Conservation (phyloP, 805 yeast genomes). For the Candida railenensis region DNA sequence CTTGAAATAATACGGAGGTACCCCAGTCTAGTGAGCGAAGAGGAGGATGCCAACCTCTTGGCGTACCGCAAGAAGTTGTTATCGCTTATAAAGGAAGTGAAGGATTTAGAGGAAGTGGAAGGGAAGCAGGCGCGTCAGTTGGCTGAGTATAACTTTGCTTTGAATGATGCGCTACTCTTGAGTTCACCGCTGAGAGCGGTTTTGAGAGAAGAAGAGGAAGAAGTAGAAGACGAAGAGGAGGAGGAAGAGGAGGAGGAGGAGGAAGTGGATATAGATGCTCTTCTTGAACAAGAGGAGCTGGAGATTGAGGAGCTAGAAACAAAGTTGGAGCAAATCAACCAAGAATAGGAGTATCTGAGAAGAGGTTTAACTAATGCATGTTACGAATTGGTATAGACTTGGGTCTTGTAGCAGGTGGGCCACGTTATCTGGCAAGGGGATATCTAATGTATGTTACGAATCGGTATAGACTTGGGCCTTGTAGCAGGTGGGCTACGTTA, state of each 20-base stretch:
- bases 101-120: conserved; percentile 41
- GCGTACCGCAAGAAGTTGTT: conserved; percentile 39
- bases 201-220: conserved; percentile 10
- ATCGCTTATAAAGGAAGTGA: conserved; percentile 35
- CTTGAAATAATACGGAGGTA: conserved; percentile 29
- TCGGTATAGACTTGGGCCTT: too few species aligned
- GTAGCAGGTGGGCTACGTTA: too few species aligned
- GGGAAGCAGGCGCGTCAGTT: conserved; percentile 45
- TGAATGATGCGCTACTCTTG: conserved; percentile 24
- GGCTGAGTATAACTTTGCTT: conserved; percentile 29
- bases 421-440: too few species aligned
- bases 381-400: too few species aligned
- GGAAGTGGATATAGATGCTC: conserved; percentile 40
- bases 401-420: too few species aligned
- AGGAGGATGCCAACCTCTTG: conserved; percentile 12
- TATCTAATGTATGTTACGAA: too few species aligned
- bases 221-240: conserved; percentile 30
- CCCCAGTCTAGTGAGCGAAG: conserved; percentile 24
- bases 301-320: neutral
- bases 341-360: neutral
- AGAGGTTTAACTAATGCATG: too few species aligned
- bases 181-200: conserved; percentile 15
- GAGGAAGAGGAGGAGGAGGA: conserved; percentile 47
- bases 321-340: neutral
- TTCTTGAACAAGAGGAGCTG: conserved; percentile 21